Evolutionary conservation across 1,284 basidiomycete genomes (phyloP).

Genomic region (Sphagnurus paluster): DNA sequence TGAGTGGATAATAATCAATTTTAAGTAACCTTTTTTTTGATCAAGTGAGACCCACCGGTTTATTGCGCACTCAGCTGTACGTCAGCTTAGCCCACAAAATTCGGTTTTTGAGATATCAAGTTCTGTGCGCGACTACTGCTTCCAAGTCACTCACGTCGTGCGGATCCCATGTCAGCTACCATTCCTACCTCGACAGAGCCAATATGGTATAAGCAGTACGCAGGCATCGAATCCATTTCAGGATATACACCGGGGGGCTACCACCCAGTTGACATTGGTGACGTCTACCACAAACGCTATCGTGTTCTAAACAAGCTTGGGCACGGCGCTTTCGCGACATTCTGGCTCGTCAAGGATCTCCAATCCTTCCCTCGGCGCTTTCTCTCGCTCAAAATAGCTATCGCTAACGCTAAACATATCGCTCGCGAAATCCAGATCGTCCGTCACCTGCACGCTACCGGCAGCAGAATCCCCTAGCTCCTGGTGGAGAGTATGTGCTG

Average conservation of each 20-base stretch:
- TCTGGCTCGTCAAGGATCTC: slow-evolving; percentile 36
- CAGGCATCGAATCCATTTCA: slow-evolving; percentile 34
- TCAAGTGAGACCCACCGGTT: too few relatives aligned
- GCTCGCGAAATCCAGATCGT: slow-evolving; percentile 11
- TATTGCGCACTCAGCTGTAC: too few relatives aligned
- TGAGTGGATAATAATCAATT: too few relatives aligned
- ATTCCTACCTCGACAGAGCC: too few relatives aligned
- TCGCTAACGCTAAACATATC: slow-evolving; percentile 31
- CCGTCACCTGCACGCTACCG: slow-evolving; percentile 2
- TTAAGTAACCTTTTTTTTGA: too few relatives aligned
- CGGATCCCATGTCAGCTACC: too few relatives aligned
- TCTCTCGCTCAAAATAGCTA: slow-evolving; percentile 36
- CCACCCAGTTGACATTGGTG: slow-evolving; percentile 36
- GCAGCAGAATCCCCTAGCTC: neutral
- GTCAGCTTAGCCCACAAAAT: too few relatives aligned
- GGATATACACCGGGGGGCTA: slow-evolving; percentile 35
- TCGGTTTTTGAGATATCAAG: too few relatives aligned
- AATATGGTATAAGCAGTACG: too few relatives aligned
- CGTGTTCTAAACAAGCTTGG: slow-evolving; percentile 40
- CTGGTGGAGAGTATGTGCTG: slow-evolving; percentile 1
- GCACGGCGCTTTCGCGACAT: slow-evolving; percentile 37
- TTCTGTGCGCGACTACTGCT: too few relatives aligned
- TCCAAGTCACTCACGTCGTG: too few relatives aligned
- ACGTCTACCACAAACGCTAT: slow-evolving; percentile 34
- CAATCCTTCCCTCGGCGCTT: slow-evolving; percentile 18